Conservation (phyloP, 495 filamentous ascomycete genomes). For the Annulohypoxylon nitens region DNA sequence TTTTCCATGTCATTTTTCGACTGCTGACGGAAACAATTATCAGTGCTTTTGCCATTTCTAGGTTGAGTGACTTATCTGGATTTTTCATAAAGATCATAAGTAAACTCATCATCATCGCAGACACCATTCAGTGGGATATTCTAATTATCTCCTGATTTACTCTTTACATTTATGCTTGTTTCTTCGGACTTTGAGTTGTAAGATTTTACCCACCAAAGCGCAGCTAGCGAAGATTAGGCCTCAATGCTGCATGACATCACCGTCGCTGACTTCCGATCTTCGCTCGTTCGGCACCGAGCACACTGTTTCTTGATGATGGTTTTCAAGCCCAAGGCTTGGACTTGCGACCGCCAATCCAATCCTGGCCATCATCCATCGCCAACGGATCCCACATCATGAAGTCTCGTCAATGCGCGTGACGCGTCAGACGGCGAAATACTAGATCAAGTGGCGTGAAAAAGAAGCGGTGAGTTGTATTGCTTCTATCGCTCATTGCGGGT, state of each 20-base stretch:
- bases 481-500: conserved; percentile 15
- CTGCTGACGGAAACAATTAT: neutral
- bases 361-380: neutral
- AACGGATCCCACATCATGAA: neutral
- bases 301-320: neutral
- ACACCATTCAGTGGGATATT: conserved; percentile 5
- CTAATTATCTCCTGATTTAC: neutral
- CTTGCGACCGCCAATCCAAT: neutral
- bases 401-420: conserved; percentile 5
- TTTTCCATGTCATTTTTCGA: neutral
- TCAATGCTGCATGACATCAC: conserved; percentile 20
- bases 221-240: conserved; percentile 9
- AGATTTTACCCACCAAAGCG: conserved; percentile 6
- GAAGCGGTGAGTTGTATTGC: conserved; percentile 27
- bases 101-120: neutral
- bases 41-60: neutral
- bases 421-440: conserved; percentile 6
- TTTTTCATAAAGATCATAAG: neutral
- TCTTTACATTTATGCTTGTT: neutral
- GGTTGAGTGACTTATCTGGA: neutral
- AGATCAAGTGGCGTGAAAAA: conserved; percentile 19
- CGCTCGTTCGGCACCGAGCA: neutral
- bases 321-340: neutral
- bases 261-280: neutral
- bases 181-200: neutral